Conservation (phyloP, 345 rosid genomes). For the Salix brachista region DNA sequence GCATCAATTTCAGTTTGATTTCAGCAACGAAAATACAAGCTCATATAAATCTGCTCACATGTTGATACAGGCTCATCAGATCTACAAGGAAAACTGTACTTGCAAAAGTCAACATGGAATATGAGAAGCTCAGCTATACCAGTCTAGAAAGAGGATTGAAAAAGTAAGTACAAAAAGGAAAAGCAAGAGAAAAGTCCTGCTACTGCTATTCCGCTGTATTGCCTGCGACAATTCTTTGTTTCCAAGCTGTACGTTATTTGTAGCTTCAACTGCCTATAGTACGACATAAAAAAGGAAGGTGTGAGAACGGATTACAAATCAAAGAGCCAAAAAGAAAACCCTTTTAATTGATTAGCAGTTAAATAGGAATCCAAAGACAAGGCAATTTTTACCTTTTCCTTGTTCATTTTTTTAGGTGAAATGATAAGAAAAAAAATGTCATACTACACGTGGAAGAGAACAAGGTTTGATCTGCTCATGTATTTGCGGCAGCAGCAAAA, state of each 20-base stretch:
- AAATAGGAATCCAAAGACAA: neutral
- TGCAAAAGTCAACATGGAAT: neutral
- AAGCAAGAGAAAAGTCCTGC: slow-evolving; percentile 85
- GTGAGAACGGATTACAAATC: neutral
- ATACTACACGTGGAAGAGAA: too few species aligned
- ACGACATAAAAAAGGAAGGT: slow-evolving; percentile 6
- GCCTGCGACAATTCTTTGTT: slow-evolving; percentile 84
- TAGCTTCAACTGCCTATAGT: slow-evolving; percentile 83
- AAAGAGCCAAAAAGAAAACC: neutral
- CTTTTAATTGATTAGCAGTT: neutral
- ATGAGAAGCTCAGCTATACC: slow-evolving; percentile 60
- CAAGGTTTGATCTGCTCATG: neutral
- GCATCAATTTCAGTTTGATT: neutral
- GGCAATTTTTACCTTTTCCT: neutral
- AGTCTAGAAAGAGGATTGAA: slow-evolving; percentile 83
- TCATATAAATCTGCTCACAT: neutral
- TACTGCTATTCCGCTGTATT: slow-evolving; percentile 69
- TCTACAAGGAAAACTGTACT: neutral
- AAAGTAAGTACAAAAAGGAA: slow-evolving; percentile 81
- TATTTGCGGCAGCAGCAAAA: neutral
- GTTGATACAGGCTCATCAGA: neutral
- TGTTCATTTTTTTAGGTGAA: neutral
- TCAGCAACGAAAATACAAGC: neutral
- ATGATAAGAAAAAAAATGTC: too few species aligned
- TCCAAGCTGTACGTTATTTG: slow-evolving; percentile 79